Percentiles rank a stretch among this genome's conserved stretches.
Evolutionary conservation across 306 rosid genomes (phyloP).

Genomic region (Fagus sylvatica): DNA sequence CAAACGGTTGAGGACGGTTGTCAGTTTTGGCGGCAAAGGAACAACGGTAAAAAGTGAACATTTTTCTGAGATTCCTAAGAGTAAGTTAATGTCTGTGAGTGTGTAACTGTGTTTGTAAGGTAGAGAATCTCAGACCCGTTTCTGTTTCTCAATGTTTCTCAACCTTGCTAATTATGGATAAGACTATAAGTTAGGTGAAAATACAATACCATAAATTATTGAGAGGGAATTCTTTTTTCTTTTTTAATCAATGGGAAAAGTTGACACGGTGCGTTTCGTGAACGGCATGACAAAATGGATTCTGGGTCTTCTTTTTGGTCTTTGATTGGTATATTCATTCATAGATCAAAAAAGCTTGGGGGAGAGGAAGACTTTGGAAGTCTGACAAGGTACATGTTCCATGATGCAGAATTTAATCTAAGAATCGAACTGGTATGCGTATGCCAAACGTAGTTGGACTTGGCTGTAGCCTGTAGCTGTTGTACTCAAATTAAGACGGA

Average conservation of each 20-base stretch:
- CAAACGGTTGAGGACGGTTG: constrained; percentile 42
- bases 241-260: background rate
- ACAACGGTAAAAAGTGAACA: constrained; percentile 33
- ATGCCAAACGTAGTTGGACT: no score
- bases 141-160: constrained; percentile 18
- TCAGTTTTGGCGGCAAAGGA: constrained; percentile 47
- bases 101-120: background rate
- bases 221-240: background rate
- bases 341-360: background rate
- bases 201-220: background rate
- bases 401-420: background rate
- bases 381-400: constrained; percentile 34
- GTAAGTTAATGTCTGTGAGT: background rate
- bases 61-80: constrained; percentile 18
- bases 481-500: no score
- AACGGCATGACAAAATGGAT: no score
- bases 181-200: constrained; percentile 26
- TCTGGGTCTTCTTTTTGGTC: no score
- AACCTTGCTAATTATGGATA: constrained; percentile 31
- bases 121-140: constrained; percentile 20
- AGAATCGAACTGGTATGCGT: background rate
- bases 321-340: background rate
- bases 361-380: constrained; percentile 7
- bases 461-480: no score
- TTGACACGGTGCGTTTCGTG: background rate